Conservation (phyloP, 768 basidiomycete genomes). For the Suillus placidus region DNA sequence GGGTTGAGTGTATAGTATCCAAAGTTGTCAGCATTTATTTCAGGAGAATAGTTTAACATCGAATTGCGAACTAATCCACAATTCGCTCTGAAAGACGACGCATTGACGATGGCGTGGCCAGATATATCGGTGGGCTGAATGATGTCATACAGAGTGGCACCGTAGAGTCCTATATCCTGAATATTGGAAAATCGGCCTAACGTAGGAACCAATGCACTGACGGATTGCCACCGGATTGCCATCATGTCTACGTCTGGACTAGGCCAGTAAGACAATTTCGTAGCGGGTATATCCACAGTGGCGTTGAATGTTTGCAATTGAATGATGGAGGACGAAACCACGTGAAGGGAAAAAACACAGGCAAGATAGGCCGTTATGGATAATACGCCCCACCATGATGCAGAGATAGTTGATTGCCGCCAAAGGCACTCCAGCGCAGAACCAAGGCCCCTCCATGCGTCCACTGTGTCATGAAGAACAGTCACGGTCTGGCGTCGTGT, state of each 20-base stretch:
- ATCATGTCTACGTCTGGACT: constrained; percentile 1
- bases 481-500: constrained; percentile 18
- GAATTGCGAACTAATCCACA: constrained; percentile 17
- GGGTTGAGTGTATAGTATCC: constrained; percentile 1
- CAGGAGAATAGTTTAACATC: background rate
- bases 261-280: constrained; percentile 14
- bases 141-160: constrained; percentile 20
- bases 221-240: constrained; percentile 5
- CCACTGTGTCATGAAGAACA: constrained; percentile 20
- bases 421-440: constrained; percentile 19
- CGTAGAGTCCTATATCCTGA: constrained; percentile 12
- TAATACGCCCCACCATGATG: constrained; percentile 18
- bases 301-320: constrained; percentile 19
- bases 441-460: constrained; percentile 28
- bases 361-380: constrained; percentile 22
- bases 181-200: background rate
- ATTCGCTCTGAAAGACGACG: constrained; percentile 12
- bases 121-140: background rate
- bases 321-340: constrained; percentile 25
- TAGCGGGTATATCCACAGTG: background rate
- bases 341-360: constrained; percentile 23
- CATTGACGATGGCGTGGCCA: constrained; percentile 16
- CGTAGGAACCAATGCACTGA: constrained; percentile 6
- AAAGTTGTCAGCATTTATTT: background rate
- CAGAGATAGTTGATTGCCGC: constrained; percentile 16